Evolutionary conservation across 495 filamentous ascomycete genomes (phyloP).

Genomic region (Entonaema liquescens): DNA sequence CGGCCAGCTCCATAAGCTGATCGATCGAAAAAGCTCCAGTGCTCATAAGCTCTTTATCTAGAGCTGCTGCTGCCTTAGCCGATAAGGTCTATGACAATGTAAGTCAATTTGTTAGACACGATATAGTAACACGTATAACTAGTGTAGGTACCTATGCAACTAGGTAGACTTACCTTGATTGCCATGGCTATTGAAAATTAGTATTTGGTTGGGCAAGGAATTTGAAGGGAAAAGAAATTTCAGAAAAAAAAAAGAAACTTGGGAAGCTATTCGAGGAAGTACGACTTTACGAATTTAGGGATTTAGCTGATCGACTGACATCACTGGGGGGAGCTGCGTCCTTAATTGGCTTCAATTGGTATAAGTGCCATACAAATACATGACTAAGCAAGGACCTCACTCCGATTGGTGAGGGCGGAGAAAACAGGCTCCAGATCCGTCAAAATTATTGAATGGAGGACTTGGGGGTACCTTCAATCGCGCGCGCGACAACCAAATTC

Average conservation of each 20-base stretch:
- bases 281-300: neutral
- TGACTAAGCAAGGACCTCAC: conserved; percentile 6
- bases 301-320: conserved; percentile 42
- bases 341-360: conserved; percentile 25
- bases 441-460: conserved; percentile 41
- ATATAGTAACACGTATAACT: neutral
- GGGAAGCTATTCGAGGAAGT: neutral
- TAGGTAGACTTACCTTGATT: conserved; percentile 52
- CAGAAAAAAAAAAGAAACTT: neutral
- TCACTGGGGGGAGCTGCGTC: conserved; percentile 34
- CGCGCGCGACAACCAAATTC: conserved; percentile 10
- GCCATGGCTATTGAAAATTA: conserved; percentile 46
- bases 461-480: too few relatives aligned
- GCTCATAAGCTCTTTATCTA: conserved; percentile 95
- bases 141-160: too few relatives aligned
- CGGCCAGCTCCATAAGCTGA: conserved; percentile 97
- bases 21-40: conserved; percentile 92
- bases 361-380: conserved; percentile 21
- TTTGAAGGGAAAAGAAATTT: neutral
- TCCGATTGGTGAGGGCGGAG: conserved; percentile 43
- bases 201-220: neutral
- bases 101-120: conserved; percentile 18
- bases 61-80: conserved; percentile 83
- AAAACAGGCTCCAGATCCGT: conserved; percentile 44
- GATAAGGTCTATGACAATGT: conserved; percentile 72